Percentiles rank a stretch among this genome's conserved stretches.
phyloP scores from a whole-genome alignment of 306 rosid genomes.

The Albizia julibrissin region DNA sequence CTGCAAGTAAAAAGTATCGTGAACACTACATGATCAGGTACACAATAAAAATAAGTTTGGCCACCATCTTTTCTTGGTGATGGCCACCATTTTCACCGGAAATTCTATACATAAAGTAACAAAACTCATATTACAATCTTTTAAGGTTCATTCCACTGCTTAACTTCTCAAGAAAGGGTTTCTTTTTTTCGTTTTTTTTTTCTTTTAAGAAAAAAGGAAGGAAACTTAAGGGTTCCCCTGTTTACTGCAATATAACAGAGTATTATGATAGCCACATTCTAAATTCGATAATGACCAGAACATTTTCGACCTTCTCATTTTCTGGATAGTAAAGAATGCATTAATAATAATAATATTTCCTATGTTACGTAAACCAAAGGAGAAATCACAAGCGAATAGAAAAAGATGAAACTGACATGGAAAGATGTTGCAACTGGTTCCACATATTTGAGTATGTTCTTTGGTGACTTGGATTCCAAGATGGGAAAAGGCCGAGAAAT shows the following conservation, averaged over 20 bases:
- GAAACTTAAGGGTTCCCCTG: too few species aligned
- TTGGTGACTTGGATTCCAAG: slow-evolving; percentile 51
- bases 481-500: slow-evolving; percentile 57
- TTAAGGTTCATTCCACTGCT: not conserved
- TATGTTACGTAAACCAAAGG: not conserved
- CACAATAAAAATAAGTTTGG: not conserved
- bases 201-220: too few species aligned
- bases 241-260: too few species aligned
- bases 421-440: not conserved
- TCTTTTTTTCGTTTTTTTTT: too few species aligned
- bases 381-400: not conserved
- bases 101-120: not conserved
- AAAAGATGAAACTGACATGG: too few species aligned
- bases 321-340: not conserved
- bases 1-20: slow-evolving; percentile 46
- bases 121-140: not conserved
- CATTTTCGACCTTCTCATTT: too few species aligned
- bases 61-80: too few species aligned
- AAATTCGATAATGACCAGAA: too few species aligned
- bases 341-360: not conserved
- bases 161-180: not conserved
- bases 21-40: not conserved
- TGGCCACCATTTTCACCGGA: not conserved
- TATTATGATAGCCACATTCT: too few species aligned
- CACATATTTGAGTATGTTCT: slow-evolving; percentile 39